A percentile compares a stretch with the other conserved stretches of the same genome.
phyloP scores from a whole-genome alignment of 805 yeast genomes.

The Pichia californica region DNA sequence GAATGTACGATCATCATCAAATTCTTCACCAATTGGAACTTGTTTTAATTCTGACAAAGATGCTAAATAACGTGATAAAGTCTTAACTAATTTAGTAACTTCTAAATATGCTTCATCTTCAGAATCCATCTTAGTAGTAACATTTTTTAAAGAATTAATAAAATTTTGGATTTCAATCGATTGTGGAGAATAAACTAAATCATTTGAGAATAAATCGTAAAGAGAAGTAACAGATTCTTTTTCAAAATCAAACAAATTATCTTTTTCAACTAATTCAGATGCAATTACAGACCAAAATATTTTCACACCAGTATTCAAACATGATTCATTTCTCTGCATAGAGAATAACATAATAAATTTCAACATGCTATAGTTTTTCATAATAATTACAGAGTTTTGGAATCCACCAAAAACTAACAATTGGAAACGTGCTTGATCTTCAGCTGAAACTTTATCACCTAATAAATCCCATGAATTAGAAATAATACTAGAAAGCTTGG shows the following conservation, averaged over 20 bases:
- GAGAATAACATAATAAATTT: conserved; percentile 61
- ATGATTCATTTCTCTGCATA: conserved; percentile 55
- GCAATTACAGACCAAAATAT: conserved; percentile 67
- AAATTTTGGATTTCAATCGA: conserved; percentile 48
- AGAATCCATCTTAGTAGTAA: conserved; percentile 46
- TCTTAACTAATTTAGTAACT: conserved; percentile 44
- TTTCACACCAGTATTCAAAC: conserved; percentile 57
- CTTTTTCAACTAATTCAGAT: conserved; percentile 57
- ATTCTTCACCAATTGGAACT: conserved; percentile 77
- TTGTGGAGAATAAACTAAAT: conserved; percentile 48
- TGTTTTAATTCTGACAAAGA: conserved; percentile 59
- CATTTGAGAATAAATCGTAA: conserved; percentile 55
- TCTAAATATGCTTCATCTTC: conserved; percentile 57
- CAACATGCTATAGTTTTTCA: conserved; percentile 51
- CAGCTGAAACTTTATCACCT: conserved; percentile 55
- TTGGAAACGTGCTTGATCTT: conserved; percentile 52
- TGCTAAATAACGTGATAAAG: conserved; percentile 54
- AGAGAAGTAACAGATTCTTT: conserved; percentile 57
- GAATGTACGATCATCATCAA: conserved; percentile 81
- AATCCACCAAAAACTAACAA: conserved; percentile 59
- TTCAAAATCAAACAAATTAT: conserved; percentile 52
- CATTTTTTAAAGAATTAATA: conserved; percentile 39
- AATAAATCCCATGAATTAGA: conserved; percentile 66
- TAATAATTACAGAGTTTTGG: conserved; percentile 57
- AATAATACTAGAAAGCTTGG: conserved; percentile 48